Conservation (phyloP, 495 filamentous ascomycete genomes). For the Penicillium coffeae region DNA sequence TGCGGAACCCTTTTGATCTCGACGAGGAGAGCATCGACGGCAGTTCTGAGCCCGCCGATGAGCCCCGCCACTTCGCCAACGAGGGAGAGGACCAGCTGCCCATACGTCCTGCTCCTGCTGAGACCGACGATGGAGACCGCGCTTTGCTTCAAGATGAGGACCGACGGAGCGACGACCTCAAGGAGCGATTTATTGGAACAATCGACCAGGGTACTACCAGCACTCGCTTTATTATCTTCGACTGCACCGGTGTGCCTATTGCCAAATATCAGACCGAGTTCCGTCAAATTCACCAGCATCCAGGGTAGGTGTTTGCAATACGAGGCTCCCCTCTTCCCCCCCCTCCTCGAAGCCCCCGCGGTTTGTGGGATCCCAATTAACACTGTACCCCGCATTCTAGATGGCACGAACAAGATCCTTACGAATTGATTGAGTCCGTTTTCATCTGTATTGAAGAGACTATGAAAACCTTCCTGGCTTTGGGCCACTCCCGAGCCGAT, state of each 20-base stretch:
- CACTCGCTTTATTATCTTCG: constrained; percentile 89
- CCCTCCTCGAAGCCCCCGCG: too few species aligned
- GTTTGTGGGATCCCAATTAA: constrained; percentile 7
- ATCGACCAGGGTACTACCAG: constrained; percentile 95
- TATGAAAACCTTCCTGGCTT: constrained; percentile 63
- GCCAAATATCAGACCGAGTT: constrained; percentile 92
- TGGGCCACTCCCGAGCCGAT: constrained; percentile 65
- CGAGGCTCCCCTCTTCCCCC: constrained; percentile 1
- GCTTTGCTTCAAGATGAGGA: constrained; percentile 41
- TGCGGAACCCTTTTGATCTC: constrained; percentile 44
- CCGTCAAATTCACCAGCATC: constrained; percentile 79
- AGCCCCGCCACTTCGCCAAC: not conserved
- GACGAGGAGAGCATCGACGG: constrained; percentile 34
- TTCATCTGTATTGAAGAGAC: constrained; percentile 82
- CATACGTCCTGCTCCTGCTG: constrained; percentile 15
- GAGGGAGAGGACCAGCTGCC: constrained; percentile 23
- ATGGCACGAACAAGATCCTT: constrained; percentile 93
- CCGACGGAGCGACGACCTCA: constrained; percentile 30
- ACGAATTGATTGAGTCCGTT: constrained; percentile 74
- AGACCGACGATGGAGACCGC: constrained; percentile 38
- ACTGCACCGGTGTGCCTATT: constrained; percentile 71
- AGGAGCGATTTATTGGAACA: constrained; percentile 57
- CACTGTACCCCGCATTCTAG: constrained; percentile 38
- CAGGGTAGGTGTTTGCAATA: constrained; percentile 61
- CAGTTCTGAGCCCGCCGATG: constrained; percentile 23